Base-by-base conservation (phyloP, 441 rosid genomes). In the Eruca vesicaria region DNA sequence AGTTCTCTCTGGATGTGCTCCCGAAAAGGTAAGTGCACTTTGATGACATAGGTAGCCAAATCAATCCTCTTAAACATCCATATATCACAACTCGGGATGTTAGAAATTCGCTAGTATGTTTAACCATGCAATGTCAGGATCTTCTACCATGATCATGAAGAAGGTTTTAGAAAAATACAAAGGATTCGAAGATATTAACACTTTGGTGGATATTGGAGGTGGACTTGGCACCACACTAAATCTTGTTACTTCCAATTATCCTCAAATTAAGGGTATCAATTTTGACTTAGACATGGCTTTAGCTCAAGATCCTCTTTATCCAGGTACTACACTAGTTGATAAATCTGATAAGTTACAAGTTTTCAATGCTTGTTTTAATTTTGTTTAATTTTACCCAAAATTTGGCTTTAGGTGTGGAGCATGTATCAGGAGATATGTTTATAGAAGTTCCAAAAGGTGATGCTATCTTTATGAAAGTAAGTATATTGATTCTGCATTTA, bases 391-490 rank as follows among this genome's bases (percentile, higher is more conserved):
- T 52, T 9, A 3, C 28, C 2, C 14, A n/a, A 0, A 52, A 19
- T 19, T 19, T 20, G 26, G 2, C 4, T 9, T 12, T 19, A 52
- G 57, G 26, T 18, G 79, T 83, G 9, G 63, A 79, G 69, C 76
- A 80, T 68, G 79, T 81, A n/a, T 75, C 82, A 12, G 84, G 84
- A 45, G 81, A 80, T 55, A 55, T 55, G 60, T 55, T 55, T 55
- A 21, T 55, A 55, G 60, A 55, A 55, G 60, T 55, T 55, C 9
- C 60, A 21, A 55, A 21, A 11, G 60, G 16, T 21, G 60, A 55
- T 55, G 60, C 60, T 21, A 55, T 82, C 68, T 77, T 80, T 74
- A 68, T 82, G 69, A 80, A 80, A 82, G 85, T 83, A 35, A 65
- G 60, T 43, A 43, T 14, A 43, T 14, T 14, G 14, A 43, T 1